Conservation (phyloP, 2,329 filamentous ascomycete genomes). For the Neonectria coccinea region DNA sequence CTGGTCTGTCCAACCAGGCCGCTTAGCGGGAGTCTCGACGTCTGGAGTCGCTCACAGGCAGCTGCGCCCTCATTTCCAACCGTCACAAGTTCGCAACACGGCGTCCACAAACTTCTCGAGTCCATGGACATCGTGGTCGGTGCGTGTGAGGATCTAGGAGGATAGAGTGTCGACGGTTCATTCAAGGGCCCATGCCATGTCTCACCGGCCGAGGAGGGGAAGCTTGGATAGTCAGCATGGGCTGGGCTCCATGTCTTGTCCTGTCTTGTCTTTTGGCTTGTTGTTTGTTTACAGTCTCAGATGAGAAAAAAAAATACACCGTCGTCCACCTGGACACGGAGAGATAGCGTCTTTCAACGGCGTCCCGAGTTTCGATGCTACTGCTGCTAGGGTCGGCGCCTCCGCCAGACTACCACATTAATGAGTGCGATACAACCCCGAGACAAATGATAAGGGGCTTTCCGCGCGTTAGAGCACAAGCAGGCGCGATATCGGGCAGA, state of each 20-base stretch:
- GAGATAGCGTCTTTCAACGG: conserved; percentile 22
- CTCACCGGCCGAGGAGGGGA: conserved; percentile 33
- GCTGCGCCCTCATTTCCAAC: conserved; percentile 41
- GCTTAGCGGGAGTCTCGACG: conserved; percentile 25
- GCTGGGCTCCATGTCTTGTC: conserved; percentile 25
- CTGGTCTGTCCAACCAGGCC: conserved; percentile 27
- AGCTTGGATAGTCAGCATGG: conserved; percentile 30
- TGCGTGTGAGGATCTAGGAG: conserved; percentile 27
- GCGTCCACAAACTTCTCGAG: conserved; percentile 13
- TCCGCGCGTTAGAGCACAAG: conserved; percentile 14
- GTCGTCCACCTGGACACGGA: conserved; percentile 30
- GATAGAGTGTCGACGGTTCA: conserved; percentile 34
- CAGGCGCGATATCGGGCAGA: conserved; percentile 7
- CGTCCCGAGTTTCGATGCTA: conserved; percentile 26
- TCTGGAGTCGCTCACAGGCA: conserved; percentile 34
- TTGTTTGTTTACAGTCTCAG: conserved; percentile 44
- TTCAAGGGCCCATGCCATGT: conserved; percentile 39
- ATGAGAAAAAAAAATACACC: conserved; percentile 20
- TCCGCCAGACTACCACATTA: conserved; percentile 24
- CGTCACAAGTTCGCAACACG: conserved; percentile 26
- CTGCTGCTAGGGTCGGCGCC: conserved; percentile 22
- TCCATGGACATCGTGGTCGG: conserved; percentile 24
- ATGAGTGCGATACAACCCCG: conserved; percentile 21
- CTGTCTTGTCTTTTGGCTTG: conserved; percentile 28
- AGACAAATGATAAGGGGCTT: conserved; percentile 24